Evolutionary conservation across 306 rosid genomes (phyloP).

Genomic region (Sicyos baderoa): DNA sequence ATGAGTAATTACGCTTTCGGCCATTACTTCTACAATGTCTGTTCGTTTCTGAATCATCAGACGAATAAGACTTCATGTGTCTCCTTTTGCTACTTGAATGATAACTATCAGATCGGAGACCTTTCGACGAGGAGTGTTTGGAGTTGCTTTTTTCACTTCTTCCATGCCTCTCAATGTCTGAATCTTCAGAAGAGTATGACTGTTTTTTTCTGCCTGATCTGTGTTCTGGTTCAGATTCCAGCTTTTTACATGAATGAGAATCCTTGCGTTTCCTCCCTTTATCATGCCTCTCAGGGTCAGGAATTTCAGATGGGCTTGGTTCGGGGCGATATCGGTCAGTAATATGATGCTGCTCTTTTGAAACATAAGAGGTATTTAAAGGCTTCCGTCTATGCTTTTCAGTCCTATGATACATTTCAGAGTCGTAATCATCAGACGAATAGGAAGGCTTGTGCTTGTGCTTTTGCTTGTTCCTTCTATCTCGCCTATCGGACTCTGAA

Average conservation of each 20-base stretch:
- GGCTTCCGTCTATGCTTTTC: constrained; percentile 24
- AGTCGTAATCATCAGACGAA: constrained; percentile 17
- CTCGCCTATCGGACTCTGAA: constrained; percentile 28
- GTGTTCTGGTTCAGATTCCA: constrained; percentile 21
- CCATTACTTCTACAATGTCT: constrained; percentile 17
- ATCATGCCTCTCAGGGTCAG: constrained; percentile 26
- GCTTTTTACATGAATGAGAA: constrained; percentile 14
- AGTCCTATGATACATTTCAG: constrained; percentile 20
- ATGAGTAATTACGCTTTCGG: constrained; percentile 21
- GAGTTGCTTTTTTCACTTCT: constrained; percentile 29
- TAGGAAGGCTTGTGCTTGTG: constrained; percentile 14
- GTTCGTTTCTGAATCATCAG: constrained; percentile 19
- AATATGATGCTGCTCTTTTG: constrained; percentile 26
- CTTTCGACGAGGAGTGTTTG: constrained; percentile 20
- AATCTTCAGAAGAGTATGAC: constrained; percentile 37
- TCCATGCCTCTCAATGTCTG: constrained; percentile 24
- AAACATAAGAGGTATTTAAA: constrained; percentile 37
- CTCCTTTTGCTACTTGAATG: constrained; percentile 9
- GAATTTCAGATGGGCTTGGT: constrained; percentile 38
- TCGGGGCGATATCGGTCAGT: constrained; percentile 25
- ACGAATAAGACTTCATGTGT: background rate
- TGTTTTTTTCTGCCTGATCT: constrained; percentile 22
- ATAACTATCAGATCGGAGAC: background rate
- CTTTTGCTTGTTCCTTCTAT: constrained; percentile 17
- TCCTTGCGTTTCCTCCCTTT: constrained; percentile 15